Evolutionary conservation across 306 rosid species (phyloP), one percentile per base, ranked within the genome.

Genomic region (Fragaria vesca): DNA sequence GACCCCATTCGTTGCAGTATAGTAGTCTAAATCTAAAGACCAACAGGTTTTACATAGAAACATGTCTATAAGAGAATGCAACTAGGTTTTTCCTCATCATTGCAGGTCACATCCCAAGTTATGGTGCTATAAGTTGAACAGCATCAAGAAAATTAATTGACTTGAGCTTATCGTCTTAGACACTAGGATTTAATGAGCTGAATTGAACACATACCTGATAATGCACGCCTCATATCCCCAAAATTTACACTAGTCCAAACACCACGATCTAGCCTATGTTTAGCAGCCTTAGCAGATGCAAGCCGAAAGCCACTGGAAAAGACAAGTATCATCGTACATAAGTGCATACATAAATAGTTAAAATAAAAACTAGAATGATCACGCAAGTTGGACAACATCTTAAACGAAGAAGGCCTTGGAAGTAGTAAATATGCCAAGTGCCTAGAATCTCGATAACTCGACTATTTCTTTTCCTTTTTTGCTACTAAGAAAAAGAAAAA

Each of bases 201-300:
- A 30, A 55, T 24, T 38, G 26, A 50, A 51, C 55, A 60, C 85
- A 34, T 83, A 94, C 98, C 94, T 52, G 98, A 87, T 82, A 92
- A 77, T 60, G 97, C 92, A 4, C 97, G 97, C 88, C 97, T 88
- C 93, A 94, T 94, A 82, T 94, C 97, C 60, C 97, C 98, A 75
- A 90, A 90, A 52, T 86, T 90, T 71, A 89, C 93, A 36, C 93
- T 94, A 71, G 97, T 94, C 97, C 98, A 94, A 83, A 94, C 92
- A 71, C 97, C 97, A 69, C 97, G 88, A 71, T 89, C 91, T 55
- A 94, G 86, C 79, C 97, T 89, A 80, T 94, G 98, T 83, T 81
- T 93, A 86, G 93, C 96, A 82, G 96, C 97, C 88, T 92, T 92
- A 34, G 97, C 93, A 67, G 97, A 95, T 73, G 97, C 98, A 82